These are phyloP conservation scores for Ustilago sp. DNA, from an alignment of 1,284 basidiomycete species.

Conservation along the genomic window DNA sequence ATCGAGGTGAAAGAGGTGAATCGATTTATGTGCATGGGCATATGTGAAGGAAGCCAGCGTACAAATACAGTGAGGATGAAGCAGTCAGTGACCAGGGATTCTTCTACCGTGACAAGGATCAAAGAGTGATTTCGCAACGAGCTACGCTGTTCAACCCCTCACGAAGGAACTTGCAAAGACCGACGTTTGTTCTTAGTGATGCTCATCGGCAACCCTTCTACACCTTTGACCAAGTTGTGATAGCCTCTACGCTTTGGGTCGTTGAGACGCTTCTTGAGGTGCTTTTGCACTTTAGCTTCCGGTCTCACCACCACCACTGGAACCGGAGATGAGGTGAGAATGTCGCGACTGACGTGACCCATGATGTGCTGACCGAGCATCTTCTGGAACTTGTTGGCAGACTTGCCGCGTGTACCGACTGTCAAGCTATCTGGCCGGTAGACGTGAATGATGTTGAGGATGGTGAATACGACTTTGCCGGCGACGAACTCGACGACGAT, in stretches of 20 bases:
- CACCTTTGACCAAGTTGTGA: constrained; percentile 59
- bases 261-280: constrained; percentile 64
- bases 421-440: constrained; percentile 95
- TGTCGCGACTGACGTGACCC: constrained; percentile 62
- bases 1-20: not conserved
- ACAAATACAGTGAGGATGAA: constrained; percentile 2
- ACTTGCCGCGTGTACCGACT: constrained; percentile 84
- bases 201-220: constrained; percentile 57
- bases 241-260: constrained; percentile 67
- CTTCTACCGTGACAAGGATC: not conserved
- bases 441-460: constrained; percentile 82
- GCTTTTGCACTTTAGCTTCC: constrained; percentile 67
- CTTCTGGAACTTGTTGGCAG: constrained; percentile 65
- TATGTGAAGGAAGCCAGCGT: not conserved
- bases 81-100: not conserved
- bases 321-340: constrained; percentile 66
- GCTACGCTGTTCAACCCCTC: not conserved
- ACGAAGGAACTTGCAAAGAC: constrained; percentile 36
- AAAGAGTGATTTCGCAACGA: not conserved
- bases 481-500: constrained; percentile 94
- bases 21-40: not conserved
- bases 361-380: constrained; percentile 65
- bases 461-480: constrained; percentile 86
- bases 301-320: constrained; percentile 68
- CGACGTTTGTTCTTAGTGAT: constrained; percentile 53